Conservation (phyloP, 257 asterid species). For the Leonotis leonurus region DNA sequence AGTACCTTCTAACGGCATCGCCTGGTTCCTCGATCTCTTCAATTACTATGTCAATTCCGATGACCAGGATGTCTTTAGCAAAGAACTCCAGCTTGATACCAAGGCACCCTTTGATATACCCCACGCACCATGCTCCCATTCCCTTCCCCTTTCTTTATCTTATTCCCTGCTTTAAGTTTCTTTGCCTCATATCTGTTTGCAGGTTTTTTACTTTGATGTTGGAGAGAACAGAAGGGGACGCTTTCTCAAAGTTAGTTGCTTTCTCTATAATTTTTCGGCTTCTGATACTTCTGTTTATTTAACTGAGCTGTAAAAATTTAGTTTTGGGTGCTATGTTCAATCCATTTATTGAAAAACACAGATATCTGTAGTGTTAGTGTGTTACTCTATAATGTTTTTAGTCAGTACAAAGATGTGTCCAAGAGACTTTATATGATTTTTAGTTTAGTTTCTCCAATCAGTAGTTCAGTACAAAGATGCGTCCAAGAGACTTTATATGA, state of each 20-base stretch:
- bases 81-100: conserved; percentile 90
- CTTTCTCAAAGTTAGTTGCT: conserved; percentile 70
- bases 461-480: neutral
- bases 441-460: neutral
- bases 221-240: conserved; percentile 98
- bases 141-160: neutral
- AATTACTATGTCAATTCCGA: conserved; percentile 87
- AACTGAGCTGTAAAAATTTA: neutral
- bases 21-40: conserved; percentile 98
- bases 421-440: neutral
- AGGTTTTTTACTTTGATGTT: conserved; percentile 91
- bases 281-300: neutral
- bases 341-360: neutral
- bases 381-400: neutral
- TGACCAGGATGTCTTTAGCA: conserved; percentile 74
- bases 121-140: neutral
- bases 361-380: no score
- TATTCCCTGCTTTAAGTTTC: conserved; percentile 8
- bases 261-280: neutral
- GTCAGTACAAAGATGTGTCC: neutral
- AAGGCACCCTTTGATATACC: conserved; percentile 47
- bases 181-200: conserved; percentile 20
- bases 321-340: neutral
- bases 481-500: neutral
- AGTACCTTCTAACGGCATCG: conserved; percentile 82